A percentile compares a stretch with the other conserved stretches of the same genome.
Conservation (phyloP, 2,329 filamentous ascomycete genomes). For the Fusarium euwallaceae region DNA sequence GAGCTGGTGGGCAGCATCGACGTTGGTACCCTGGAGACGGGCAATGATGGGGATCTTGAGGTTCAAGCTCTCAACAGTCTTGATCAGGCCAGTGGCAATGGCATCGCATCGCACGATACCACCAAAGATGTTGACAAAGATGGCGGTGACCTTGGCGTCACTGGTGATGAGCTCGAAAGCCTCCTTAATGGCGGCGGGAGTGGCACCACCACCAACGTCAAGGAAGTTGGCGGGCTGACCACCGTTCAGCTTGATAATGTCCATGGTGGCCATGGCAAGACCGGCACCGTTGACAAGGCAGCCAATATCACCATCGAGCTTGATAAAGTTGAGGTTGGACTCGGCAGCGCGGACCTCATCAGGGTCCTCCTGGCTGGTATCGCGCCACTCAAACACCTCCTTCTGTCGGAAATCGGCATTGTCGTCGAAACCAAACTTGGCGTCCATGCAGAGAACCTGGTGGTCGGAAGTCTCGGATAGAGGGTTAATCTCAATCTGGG, state of each 20-base stretch:
- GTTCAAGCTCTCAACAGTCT: conserved; percentile 94
- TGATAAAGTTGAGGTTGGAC: conserved; percentile 99
- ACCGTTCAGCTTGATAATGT: conserved; percentile 99
- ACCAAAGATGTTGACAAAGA: conserved; percentile 99
- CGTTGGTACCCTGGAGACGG: conserved; percentile 97
- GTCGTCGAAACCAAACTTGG: conserved; percentile 98
- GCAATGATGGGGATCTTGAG: conserved; percentile 97
- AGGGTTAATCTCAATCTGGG: conserved; percentile 99
- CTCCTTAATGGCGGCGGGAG: conserved; percentile 94
- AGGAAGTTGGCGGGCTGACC: conserved; percentile 98
- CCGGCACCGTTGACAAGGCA: conserved; percentile 99
- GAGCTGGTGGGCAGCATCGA: conserved; percentile 90
- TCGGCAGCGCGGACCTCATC: conserved; percentile 98
- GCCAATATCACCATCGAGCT: conserved; percentile 98
- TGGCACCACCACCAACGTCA: conserved; percentile 97
- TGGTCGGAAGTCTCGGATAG: conserved; percentile 98
- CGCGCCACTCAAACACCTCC: conserved; percentile 94
- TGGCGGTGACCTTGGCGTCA: conserved; percentile 97
- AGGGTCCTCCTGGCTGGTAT: conserved; percentile 93
- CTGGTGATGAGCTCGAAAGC: conserved; percentile 99
- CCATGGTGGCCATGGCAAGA: conserved; percentile 99
- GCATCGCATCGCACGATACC: conserved; percentile 98
- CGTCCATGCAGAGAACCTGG: conserved; percentile 98
- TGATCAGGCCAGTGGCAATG: conserved; percentile 95
- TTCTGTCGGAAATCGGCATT: conserved; percentile 99